Base-by-base conservation (phyloP, 768 basidiomycete genomes). In the Trametes maxima region DNA sequence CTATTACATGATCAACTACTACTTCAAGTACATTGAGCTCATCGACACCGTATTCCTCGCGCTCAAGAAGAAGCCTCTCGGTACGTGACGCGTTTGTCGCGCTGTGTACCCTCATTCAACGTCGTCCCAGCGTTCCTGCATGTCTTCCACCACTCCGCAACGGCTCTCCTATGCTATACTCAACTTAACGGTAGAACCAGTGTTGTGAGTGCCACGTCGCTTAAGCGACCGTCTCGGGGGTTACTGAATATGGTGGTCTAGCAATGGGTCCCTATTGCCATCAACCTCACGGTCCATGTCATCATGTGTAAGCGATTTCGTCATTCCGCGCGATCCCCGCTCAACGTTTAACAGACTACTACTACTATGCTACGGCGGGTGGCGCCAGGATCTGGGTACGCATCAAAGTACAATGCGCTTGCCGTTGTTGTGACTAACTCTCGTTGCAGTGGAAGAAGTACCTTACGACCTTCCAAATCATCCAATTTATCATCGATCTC, bases 1-100 rank as follows among this genome's bases (percentile, higher is more conserved):
- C 71, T 98, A 92, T 80, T 98, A 99, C 80, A 94, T 98, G 82
- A 82, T 98, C 81, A 99, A 99, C 80, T 99, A 98, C 79, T 95
- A 89, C 77, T 93, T 97, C 85, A 98, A 98, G 75, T 98, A 98
- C 75, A 78, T 97, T 65, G 97, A 99, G 77, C 85, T 98, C 60
- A 74, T 96, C 65, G 97, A 98, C 80, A 99, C 97, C 14, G 85
- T 98, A 66, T 99, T 98, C 83, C 86, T 99, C 66, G 92, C 92
- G 11, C 78, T 98, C 69, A 99, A 98, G 86, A 99, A 98, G 84
- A 98, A 98, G 77, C 94, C 94, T 16, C 82, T 99, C 51, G 92
- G 95, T 95, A 71, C 62, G 87, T 28, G 42, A 56, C 43, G 37
- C 39, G 50, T 40, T 13, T 59, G 37, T 35, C 46, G 28, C 42